phyloP scores from a whole-genome alignment of 177 flowering plant species.

The Vitis hybrid region DNA sequence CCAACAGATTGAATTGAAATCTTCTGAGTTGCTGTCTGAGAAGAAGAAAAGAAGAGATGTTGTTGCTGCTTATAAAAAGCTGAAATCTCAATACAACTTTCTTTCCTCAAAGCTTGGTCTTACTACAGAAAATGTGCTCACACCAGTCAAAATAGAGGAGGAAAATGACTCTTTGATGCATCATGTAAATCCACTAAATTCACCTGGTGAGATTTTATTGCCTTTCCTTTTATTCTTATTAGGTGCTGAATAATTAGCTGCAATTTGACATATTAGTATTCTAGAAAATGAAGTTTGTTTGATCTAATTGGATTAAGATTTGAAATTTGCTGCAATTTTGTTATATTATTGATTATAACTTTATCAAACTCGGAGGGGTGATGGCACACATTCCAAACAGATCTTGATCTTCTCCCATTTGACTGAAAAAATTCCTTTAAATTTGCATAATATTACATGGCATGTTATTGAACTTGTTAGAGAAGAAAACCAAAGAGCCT shows the following conservation, averaged over 20 bases:
- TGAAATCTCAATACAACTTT: conserved; percentile 66
- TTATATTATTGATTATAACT: too few species aligned
- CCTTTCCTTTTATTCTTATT: neutral
- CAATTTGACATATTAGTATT: neutral
- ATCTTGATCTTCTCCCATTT: too few species aligned
- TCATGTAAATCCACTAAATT: conserved; percentile 22
- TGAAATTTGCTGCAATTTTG: too few species aligned
- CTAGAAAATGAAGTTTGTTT: neutral
- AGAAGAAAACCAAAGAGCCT: too few species aligned
- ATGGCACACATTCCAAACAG: too few species aligned
- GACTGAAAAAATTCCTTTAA: too few species aligned
- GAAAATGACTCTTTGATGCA: conserved; percentile 28
- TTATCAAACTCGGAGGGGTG: too few species aligned
- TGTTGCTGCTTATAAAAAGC: conserved; percentile 43
- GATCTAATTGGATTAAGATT: too few species aligned
- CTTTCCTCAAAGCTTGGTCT: conserved; percentile 48
- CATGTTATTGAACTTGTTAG: too few species aligned
- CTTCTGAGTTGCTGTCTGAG: conserved; percentile 42
- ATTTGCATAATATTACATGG: too few species aligned
- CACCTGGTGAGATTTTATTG: conserved; percentile 30
- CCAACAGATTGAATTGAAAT: conserved; percentile 39
- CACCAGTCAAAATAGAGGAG: conserved; percentile 23
- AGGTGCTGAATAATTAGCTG: too few species aligned
- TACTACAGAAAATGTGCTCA: conserved; percentile 33
- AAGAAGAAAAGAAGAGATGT: conserved; percentile 39